Evolutionary conservation across 2,329 filamentous ascomycete genomes (phyloP).

Genomic region (Parastagonospora avenae): DNA sequence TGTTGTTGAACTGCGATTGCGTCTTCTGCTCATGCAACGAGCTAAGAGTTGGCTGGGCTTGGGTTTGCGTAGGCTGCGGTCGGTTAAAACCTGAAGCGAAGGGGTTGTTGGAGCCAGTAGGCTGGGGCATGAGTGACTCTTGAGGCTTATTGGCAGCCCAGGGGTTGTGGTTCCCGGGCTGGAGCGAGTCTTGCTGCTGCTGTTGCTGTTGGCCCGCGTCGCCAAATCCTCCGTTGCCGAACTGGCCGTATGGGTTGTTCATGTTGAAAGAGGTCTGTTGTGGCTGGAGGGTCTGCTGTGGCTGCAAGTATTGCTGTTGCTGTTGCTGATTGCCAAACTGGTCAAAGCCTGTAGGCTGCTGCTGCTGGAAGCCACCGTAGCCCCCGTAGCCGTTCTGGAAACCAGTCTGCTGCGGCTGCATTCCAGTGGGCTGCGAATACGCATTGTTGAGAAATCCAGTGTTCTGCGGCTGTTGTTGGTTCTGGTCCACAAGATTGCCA

Average conservation of each 20-base stretch:
- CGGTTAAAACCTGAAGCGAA: conserved; percentile 76
- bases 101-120: conserved; percentile 96
- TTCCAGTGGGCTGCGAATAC: conserved; percentile 81
- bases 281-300: conserved; percentile 55
- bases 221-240: conserved; percentile 33
- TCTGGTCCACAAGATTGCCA: conserved; percentile 87
- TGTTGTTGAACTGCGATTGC: conserved; percentile 64
- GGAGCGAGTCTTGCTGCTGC: conserved; percentile 65
- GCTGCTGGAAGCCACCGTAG: conserved; percentile 57
- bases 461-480: conserved; percentile 63
- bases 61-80: conserved; percentile 62
- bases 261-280: conserved; percentile 64
- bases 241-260: conserved; percentile 48
- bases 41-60: conserved; percentile 71
- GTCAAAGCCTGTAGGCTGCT: conserved; percentile 73
- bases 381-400: conserved; percentile 72
- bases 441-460: conserved; percentile 71
- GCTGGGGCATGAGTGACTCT: conserved; percentile 76
- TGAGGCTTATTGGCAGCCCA: conserved; percentile 71
- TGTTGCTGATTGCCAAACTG: conserved; percentile 49
- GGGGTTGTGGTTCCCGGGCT: conserved; percentile 90
- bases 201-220: conserved; percentile 41
- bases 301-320: conserved; percentile 38
- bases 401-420: conserved; percentile 63
- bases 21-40: conserved; percentile 85